phyloP scores from a whole-genome alignment of 2,329 filamentous ascomycete species.

The Metarhizium rileyi region DNA sequence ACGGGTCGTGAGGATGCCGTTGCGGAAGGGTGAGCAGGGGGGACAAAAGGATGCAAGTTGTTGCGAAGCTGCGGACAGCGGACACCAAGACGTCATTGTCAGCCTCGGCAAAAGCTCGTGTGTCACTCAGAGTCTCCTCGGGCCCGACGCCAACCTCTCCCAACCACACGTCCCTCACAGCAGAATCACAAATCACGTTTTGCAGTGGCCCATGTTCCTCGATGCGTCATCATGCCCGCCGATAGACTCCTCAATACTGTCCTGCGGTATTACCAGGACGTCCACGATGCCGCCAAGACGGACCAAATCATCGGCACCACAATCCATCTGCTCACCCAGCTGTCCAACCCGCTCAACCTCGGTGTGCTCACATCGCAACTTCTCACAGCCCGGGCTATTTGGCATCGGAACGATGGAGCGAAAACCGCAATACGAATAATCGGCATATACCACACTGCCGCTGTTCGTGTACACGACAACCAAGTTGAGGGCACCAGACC shows the following conservation, averaged over 20 bases:
- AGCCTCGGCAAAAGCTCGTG: constrained; percentile 18
- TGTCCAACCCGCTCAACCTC: constrained; percentile 68
- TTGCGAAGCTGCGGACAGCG: neutral
- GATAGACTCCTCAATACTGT: constrained; percentile 59
- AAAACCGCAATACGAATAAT: constrained; percentile 56
- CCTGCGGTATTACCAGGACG: constrained; percentile 48
- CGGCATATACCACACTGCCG: constrained; percentile 62
- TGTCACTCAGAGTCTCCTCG: neutral
- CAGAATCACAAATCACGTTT: neutral
- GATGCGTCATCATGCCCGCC: constrained; percentile 43
- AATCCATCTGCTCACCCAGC: constrained; percentile 54
- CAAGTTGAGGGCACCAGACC: constrained; percentile 29
- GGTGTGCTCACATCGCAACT: constrained; percentile 63
- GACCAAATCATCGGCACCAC: constrained; percentile 56
- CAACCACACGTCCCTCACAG: constrained; percentile 5
- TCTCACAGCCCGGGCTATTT: constrained; percentile 61
- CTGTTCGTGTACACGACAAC: constrained; percentile 41
- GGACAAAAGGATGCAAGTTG: neutral
- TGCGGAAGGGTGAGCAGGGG: neutral
- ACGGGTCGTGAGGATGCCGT: neutral
- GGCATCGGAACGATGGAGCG: constrained; percentile 50
- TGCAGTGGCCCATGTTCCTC: neutral
- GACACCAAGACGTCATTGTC: constrained; percentile 5
- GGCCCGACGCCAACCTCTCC: neutral
- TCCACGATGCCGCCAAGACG: constrained; percentile 39